Percentiles rank a stretch among this genome's conserved stretches.
Evolutionary conservation across 139 green algal genomes (phyloP).

Genomic region (Eudorina sp.): DNA sequence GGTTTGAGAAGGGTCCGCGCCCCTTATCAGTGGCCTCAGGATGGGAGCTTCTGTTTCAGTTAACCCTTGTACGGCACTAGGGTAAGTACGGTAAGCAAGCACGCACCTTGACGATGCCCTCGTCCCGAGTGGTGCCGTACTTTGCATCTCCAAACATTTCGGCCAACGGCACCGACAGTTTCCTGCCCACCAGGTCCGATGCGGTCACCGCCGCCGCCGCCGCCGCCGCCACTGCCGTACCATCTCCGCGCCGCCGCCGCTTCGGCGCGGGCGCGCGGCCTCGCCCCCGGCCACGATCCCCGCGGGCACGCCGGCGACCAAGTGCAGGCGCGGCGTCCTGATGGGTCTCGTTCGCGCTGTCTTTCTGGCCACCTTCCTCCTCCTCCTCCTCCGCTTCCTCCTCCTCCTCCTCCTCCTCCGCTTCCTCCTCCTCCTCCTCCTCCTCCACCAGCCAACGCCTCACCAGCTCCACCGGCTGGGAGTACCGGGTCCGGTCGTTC

Average conservation of each 20-base stretch:
- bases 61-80: no score
- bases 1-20: no score
- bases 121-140: neutral
- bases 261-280: no score
- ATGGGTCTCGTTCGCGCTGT: no score
- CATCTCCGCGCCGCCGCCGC: no score
- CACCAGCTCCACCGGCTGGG: neutral
- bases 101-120: conserved; percentile 6
- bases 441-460: neutral
- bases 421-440: neutral
- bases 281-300: no score
- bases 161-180: neutral
- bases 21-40: no score
- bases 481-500: neutral
- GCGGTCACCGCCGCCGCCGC: neutral
- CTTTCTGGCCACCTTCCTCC: neutral
- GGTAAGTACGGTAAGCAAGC: no score
- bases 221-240: neutral
- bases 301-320: no score
- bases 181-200: neutral
- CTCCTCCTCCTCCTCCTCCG: neutral
- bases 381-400: neutral
- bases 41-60: no score
- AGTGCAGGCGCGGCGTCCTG: no score
- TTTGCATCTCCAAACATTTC: neutral